Evolutionary conservation across 2,329 filamentous ascomycete species (phyloP).

Genomic region (Sporothrix dimorphospora): DNA sequence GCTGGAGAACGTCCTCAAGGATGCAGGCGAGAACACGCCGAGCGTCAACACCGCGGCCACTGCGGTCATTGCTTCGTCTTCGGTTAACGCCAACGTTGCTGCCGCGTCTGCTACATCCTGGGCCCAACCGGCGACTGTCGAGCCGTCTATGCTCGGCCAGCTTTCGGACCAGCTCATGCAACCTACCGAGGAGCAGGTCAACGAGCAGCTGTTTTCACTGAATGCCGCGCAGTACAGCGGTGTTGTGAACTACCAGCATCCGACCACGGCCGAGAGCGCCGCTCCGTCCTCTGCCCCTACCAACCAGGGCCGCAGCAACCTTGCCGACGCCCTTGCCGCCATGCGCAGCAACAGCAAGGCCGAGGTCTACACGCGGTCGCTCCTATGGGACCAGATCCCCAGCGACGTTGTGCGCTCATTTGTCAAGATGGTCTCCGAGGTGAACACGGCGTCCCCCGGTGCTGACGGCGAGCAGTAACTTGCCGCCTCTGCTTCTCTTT

Average conservation of each 20-base stretch:
- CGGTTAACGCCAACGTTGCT: constrained; percentile 1
- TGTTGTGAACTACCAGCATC: constrained; percentile 69
- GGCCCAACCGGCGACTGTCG: constrained; percentile 44
- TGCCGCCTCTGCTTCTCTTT: background rate
- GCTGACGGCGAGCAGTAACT: constrained; percentile 26
- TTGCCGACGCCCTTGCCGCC: constrained; percentile 77
- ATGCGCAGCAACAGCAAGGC: constrained; percentile 78
- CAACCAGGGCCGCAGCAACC: constrained; percentile 70
- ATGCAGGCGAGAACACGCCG: constrained; percentile 62
- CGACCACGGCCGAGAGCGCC: constrained; percentile 25
- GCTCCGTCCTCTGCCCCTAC: constrained; percentile 53
- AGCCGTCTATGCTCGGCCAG: constrained; percentile 65
- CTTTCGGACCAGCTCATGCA: constrained; percentile 70
- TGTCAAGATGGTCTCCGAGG: constrained; percentile 84
- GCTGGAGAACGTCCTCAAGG: constrained; percentile 80
- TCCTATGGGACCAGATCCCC: constrained; percentile 94
- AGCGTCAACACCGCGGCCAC: constrained; percentile 2
- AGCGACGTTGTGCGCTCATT: constrained; percentile 90
- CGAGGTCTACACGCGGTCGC: constrained; percentile 88
- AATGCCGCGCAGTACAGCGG: constrained; percentile 87
- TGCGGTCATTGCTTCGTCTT: constrained; percentile 15
- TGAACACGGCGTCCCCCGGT: constrained; percentile 47
- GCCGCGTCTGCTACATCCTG: background rate
- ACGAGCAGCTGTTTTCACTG: constrained; percentile 85
- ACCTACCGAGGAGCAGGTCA: constrained; percentile 81